Conservation (phyloP, 768 basidiomycete genomes). For the Russula foetens region DNA sequence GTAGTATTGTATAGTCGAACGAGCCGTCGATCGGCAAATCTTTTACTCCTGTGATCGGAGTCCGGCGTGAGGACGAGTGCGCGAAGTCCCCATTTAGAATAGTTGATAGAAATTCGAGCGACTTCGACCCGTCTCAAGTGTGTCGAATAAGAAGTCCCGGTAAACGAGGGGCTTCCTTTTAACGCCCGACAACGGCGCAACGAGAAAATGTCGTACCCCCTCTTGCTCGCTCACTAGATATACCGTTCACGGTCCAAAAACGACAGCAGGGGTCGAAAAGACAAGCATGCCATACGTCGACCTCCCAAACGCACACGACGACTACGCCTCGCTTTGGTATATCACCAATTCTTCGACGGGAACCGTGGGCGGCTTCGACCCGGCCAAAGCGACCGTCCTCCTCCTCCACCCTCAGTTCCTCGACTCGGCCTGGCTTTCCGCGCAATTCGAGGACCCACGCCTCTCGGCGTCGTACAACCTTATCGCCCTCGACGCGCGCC, state of each 20-base stretch:
- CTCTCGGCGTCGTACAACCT: constrained; percentile 22
- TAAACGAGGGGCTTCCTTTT: too few species aligned
- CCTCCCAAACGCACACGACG: constrained; percentile 12
- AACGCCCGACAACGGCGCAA: too few species aligned
- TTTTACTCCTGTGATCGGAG: too few species aligned
- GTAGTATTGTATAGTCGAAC: too few species aligned
- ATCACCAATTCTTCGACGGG: constrained; percentile 23
- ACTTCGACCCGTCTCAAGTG: too few species aligned
- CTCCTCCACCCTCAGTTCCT: constrained; percentile 24
- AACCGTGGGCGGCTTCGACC: constrained; percentile 22
- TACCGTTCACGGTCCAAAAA: too few species aligned
- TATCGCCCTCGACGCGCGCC: constrained; percentile 24
- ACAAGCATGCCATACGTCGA: constrained; percentile 20
- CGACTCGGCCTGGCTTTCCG: constrained; percentile 23
- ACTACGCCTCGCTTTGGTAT: constrained; percentile 24
- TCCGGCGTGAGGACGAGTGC: neutral
- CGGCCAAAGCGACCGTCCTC: constrained; percentile 22
- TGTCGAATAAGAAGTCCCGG: too few species aligned
- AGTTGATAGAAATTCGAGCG: too few species aligned
- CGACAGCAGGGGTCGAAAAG: neutral
- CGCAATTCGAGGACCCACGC: constrained; percentile 25
- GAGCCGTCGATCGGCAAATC: too few species aligned
- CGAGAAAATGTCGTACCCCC: too few species aligned
- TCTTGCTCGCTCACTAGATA: neutral
- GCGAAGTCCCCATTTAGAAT: neutral